Evolutionary conservation across 2,329 filamentous ascomycete species (phyloP), one percentile per base, ranked within the genome.

Genomic region (Didymella exigua): DNA sequence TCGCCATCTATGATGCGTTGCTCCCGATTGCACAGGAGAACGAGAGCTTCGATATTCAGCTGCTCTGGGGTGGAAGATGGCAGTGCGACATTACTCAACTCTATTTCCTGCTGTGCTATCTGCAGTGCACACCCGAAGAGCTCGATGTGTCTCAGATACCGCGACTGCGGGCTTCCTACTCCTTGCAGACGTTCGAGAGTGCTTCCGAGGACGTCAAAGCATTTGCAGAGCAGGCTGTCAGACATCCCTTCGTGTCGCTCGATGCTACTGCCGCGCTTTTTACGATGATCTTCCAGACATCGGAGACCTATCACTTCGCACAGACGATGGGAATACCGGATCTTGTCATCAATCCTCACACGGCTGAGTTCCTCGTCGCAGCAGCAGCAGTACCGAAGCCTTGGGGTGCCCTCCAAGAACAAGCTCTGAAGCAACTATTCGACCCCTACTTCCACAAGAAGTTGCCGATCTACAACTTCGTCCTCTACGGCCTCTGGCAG

Each of bases 51-150:
- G 91, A 97, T 70, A 89, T 99, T 38, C 92, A 97, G 72, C 84
- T 83, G 33, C 80, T 99, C 19, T 98, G 95, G 93, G 93, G 93
- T 54, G 93, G 93, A 7, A 67, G 85, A 58, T 99, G 96, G 93
- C 86, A 88, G 59, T 86, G 96, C 63, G 85, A 89, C 13, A 87
- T 96, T 59, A 91, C 95, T 0, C 93, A 98, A 62, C 79, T 99
- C 30, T 96, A 93, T n/a, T 97, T 98, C 72, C 85, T 98, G 49
- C 89, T 89, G 60, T 92, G 92, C 16, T 97, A 93, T 72, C 82
- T 93, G 19, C 90, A 89, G 4, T 83, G 93, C 52, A 85, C 84
- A 11, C 83, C 88, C 0, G 85, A 90, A 24, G 85, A 93, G 66
- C 82, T 96, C 23, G 92, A 98, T 72, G 89, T 91, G 3, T 89